Base-by-base conservation (phyloP, 768 basidiomycete genomes). In the Trametes cinnabarina region DNA sequence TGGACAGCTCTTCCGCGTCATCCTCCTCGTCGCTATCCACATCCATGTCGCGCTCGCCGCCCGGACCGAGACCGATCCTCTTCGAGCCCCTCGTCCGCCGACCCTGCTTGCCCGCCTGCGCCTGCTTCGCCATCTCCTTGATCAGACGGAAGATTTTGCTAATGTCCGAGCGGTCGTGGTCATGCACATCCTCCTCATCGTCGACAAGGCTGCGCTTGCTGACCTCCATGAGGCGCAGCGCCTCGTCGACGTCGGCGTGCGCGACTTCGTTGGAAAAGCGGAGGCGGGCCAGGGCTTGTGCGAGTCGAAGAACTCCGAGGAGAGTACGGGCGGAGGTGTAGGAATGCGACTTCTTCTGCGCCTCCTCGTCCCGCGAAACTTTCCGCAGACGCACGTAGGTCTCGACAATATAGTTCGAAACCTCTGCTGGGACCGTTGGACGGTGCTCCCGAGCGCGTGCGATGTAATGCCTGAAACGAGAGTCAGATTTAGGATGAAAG, bases 321-420 rank as follows among this genome's bases (percentile, higher is more conserved):
- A 99, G 82, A 14, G 97, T 98, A 68, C 97, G 90, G 3, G 94
- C 92, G 11, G 97, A 98, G 14, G 94, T 96, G 75, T 98, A 98
- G 2, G 90, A 86, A 70, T 97, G 92, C 17, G 87, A 85, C 73
- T 91, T 94, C 70, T 93, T 90, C 62, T 87, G 82, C 48, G 86
- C 82, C 61, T 93, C 90, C 61, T 97, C 93, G 58, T 95, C 90
- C 71, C 95, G 94, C 47, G 92, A 90, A 50, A 87, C 79, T 72
- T 97, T 95, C 60, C 97, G 93, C 35, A 99, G 82, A 44, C 92
- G 90, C 54, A 98, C 97, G 68, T 98, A 98, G 1, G 93, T 90
- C 64, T 93, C 90, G 25, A 98, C 95, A 51, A 98, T 84, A 71
- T 98, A 98, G 70, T 81, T 88, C 2, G 95, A 96, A 50, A 98